Conservation (phyloP, 2,329 filamentous ascomycete genomes). For the Cladorrhinum sp. region DNA sequence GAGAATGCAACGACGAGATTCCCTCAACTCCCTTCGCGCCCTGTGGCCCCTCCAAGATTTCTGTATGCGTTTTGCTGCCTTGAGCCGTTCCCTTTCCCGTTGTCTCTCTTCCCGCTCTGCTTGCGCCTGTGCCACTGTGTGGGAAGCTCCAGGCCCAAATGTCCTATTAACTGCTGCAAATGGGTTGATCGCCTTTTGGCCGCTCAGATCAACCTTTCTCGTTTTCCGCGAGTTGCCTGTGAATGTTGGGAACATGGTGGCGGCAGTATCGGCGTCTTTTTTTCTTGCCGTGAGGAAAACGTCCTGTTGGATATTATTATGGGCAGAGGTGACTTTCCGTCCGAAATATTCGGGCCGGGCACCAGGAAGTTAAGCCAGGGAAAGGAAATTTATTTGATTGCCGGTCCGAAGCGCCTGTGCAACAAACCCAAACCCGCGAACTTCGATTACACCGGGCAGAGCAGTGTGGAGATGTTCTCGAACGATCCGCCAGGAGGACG, state of each 20-base stretch:
- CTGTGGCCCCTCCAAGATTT: constrained; percentile 76
- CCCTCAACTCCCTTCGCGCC: constrained; percentile 56
- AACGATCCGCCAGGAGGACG: no score
- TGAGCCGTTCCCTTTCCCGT: constrained; percentile 72
- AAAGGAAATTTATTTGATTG: neutral
- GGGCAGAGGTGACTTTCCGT: no score
- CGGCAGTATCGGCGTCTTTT: constrained; percentile 5
- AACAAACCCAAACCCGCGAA: neutral
- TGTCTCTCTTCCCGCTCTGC: constrained; percentile 80
- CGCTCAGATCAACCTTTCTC: constrained; percentile 91
- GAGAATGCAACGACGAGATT: constrained; percentile 58
- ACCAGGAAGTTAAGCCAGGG: no score
- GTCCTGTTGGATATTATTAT: neutral
- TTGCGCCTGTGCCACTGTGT: constrained; percentile 79
- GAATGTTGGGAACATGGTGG: constrained; percentile 83
- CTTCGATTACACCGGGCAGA: neutral
- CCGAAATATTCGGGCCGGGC: no score
- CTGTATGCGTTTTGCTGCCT: constrained; percentile 73
- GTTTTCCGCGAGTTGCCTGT: constrained; percentile 81
- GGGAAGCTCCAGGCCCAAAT: constrained; percentile 63
- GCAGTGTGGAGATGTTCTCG: neutral
- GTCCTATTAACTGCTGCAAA: constrained; percentile 47
- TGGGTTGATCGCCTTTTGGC: constrained; percentile 70
- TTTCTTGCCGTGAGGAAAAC: neutral
- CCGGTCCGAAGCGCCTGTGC: neutral